Evolutionary conservation across 768 basidiomycete genomes (phyloP), one percentile per base, ranked within the genome.

Genomic region (Mycena haematopus): DNA sequence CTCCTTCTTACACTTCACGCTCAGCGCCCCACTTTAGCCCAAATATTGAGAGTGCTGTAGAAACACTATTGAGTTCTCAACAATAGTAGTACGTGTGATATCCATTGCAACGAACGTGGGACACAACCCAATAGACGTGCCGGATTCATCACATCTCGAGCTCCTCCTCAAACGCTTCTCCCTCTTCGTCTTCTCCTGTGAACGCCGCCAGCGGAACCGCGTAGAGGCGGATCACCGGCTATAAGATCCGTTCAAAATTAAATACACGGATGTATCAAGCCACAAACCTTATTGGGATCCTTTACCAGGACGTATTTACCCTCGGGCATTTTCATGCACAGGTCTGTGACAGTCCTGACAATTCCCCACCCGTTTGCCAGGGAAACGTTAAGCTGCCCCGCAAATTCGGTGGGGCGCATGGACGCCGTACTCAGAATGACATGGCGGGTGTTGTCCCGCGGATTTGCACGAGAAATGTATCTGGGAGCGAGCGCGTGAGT

Each of bases 321-420:
- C 76, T 99, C 96, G 22, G 94, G 93, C 88, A 95, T 90, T 76
- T 96, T 95, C 87, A 97, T 87, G 75, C 92, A 93, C 63, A 99
- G 77, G 71, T 99, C 97, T 29, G 93, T 91, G 62, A 99, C 89
- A 14, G 93, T 96, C 62, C 97, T 85, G 33, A 99, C 93, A 71
- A 99, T 98, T 57, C 97, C 97, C 97, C 97, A 99, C 13, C 97
- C 97, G 73, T 99, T 99, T 35, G 92, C 80, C 57, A 99, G 79
- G 27, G 95, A 96, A 38, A 99, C 89, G 74, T 98, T 98, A 67
- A 99, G 90, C 76, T 99, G 97, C 8, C 81, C 83, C 10, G 97
- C 96, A 70, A 99, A 99, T 65, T 99, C 97, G 21, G 86, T 84
- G 6, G 97, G 96, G 55, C 96, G 93, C 85, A 95, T 89, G 21